A percentile compares a stretch with the other conserved stretches of the same genome.
These are phyloP conservation scores for Terana coerulea DNA, from an alignment of 768 basidiomycete species.

Conservation along the genomic window DNA sequence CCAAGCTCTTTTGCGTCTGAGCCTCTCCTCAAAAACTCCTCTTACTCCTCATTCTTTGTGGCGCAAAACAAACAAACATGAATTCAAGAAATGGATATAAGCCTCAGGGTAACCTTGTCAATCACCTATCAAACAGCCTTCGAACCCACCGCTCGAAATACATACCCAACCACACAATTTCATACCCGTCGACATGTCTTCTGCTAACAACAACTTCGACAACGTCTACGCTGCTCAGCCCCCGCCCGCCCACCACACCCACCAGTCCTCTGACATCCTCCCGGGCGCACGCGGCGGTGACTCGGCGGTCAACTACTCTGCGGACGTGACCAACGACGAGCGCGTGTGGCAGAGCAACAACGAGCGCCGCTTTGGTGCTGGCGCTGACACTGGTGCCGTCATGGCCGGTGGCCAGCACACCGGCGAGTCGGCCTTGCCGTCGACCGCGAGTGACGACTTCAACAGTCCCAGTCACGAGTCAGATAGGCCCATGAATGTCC, in stretches of 20 bases:
- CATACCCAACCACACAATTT: not conserved
- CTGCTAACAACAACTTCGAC: slow-evolving; percentile 8
- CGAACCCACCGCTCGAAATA: not conserved
- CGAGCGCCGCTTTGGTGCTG: slow-evolving; percentile 20
- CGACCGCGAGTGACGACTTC: not conserved
- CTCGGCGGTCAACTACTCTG: slow-evolving; percentile 34
- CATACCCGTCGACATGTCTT: slow-evolving; percentile 1
- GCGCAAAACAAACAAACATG: not conserved
- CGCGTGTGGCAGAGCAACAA: slow-evolving; percentile 19
- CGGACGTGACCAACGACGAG: slow-evolving; percentile 34
- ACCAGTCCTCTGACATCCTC: slow-evolving; percentile 45
- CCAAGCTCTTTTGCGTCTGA: not conserved
- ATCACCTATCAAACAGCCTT: slow-evolving; percentile 1
- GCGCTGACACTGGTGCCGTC: slow-evolving; percentile 18
- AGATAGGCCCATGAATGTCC: slow-evolving; percentile 34
- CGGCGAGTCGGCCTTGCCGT: not conserved
- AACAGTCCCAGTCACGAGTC: not conserved
- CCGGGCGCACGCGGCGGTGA: slow-evolving; percentile 35
- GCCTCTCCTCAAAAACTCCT: no score
- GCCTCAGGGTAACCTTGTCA: not conserved
- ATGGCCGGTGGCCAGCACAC: slow-evolving; percentile 21
- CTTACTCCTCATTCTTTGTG: not conserved
- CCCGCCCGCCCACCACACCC: slow-evolving; percentile 41
- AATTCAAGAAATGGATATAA: no score
- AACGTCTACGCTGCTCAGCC: slow-evolving; percentile 16